These are phyloP conservation scores for Phycomyces nitens DNA, from an alignment of 192 early-diverging fungal genomes.

Conservation along the genomic window DNA sequence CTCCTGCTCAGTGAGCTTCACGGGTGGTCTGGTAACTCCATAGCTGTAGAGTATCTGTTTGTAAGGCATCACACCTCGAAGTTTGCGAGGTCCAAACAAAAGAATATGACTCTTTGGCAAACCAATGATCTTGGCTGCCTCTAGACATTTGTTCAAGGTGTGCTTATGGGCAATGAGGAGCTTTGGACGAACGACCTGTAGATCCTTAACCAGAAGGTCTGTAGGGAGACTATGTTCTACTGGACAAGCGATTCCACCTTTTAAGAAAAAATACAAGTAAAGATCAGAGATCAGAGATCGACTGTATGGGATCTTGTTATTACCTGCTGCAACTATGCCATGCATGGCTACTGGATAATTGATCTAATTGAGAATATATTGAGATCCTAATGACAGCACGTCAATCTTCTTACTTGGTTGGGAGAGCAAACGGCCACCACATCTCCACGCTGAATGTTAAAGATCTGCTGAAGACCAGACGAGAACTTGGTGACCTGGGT, in stretches of 20 bases:
- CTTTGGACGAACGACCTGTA: constrained; percentile 62
- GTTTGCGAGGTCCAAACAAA: constrained; percentile 34
- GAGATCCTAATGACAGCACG: no score
- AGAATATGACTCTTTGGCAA: constrained; percentile 36
- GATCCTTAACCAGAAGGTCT: constrained; percentile 68
- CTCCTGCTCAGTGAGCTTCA: constrained; percentile 23
- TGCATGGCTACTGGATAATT: constrained; percentile 60
- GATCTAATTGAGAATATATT: constrained; percentile 34
- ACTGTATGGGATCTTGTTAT: no score
- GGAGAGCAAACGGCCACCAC: constrained; percentile 64
- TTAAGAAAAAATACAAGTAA: no score
- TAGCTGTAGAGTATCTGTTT: constrained; percentile 4
- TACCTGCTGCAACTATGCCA: constrained; percentile 59
- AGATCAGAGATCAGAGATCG: no score
- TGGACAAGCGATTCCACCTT: constrained; percentile 60
- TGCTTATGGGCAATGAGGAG: constrained; percentile 53
- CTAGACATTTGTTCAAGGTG: constrained; percentile 34
- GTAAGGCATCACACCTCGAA: constrained; percentile 34
- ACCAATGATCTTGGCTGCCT: constrained; percentile 32
- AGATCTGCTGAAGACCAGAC: constrained; percentile 44
- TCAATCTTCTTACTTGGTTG: constrained; percentile 52
- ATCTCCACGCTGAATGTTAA: constrained; percentile 65
- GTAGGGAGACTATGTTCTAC: constrained; percentile 77
- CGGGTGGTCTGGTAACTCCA: constrained; percentile 14
- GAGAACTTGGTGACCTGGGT: constrained; percentile 28